phyloP scores from a whole-genome alignment of 1,284 basidiomycete species.

The Vanrija sp. region DNA sequence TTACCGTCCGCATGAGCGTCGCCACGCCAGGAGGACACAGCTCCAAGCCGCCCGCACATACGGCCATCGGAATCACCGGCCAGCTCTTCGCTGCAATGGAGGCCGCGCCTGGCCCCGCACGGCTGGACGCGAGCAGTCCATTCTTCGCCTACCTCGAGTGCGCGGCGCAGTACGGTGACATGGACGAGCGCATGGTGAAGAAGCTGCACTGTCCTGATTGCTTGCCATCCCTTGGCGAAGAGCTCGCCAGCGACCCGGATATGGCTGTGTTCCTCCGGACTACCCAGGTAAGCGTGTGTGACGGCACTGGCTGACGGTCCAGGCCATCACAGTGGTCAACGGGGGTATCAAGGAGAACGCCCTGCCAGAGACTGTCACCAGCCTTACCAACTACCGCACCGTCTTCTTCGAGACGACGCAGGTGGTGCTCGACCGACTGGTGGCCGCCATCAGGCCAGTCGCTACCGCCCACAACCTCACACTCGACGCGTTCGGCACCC shows the following conservation, averaged over 20 bases:
- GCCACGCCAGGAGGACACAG: conserved; percentile 62
- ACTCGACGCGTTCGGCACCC: conserved; percentile 11
- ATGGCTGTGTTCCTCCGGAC: conserved; percentile 16
- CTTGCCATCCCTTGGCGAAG: conserved; percentile 6
- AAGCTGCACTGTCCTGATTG: conserved; percentile 8
- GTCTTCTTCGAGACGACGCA: conserved; percentile 16
- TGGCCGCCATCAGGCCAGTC: conserved; percentile 9
- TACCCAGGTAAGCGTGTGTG: conserved; percentile 1
- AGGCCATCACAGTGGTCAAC: conserved; percentile 17
- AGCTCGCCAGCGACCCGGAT: conserved; percentile 4
- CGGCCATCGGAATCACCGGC: conserved; percentile 38
- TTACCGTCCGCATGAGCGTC: conserved; percentile 56
- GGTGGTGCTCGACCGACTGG: conserved; percentile 10
- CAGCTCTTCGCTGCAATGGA: conserved; percentile 18
- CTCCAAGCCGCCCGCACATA: conserved; percentile 50
- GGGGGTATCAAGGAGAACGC: conserved; percentile 27
- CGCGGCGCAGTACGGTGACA: conserved; percentile 8
- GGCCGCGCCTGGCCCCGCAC: conserved; percentile 6
- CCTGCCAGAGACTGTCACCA: conserved; percentile 17
- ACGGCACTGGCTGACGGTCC: neutral
- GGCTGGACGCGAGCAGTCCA: conserved; percentile 9
- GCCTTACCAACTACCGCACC: conserved; percentile 19
- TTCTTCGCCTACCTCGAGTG: conserved; percentile 21
- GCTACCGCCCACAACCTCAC: conserved; percentile 13
- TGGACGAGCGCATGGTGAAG: conserved; percentile 4